Percentiles rank a stretch among this genome's conserved stretches.
Conservation (phyloP, 306 rosid genomes). For the Casuarina glauca region DNA sequence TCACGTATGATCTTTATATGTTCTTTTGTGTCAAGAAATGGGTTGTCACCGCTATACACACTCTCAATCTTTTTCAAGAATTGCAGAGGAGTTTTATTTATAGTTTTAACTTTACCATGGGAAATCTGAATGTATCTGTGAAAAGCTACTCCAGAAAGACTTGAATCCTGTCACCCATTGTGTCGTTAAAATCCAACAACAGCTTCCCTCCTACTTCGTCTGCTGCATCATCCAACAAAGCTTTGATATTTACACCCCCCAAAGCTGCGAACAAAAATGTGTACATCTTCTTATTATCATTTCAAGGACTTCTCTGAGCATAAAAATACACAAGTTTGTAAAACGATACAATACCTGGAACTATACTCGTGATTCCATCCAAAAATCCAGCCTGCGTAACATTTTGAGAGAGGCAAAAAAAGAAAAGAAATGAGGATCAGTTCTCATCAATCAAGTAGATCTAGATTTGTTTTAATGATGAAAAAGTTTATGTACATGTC, state of each 20-base stretch:
- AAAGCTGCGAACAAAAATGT: constrained; percentile 52
- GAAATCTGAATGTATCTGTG: background rate
- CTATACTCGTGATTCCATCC: constrained; percentile 82
- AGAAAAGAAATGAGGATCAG: constrained; percentile 1
- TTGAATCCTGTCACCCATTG: constrained; percentile 85
- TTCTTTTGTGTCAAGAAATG: background rate
- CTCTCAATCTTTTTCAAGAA: background rate
- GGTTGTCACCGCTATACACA: background rate
- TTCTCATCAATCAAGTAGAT: constrained; percentile 1
- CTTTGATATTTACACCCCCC: constrained; percentile 85
- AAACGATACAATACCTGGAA: constrained; percentile 68
- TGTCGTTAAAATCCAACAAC: constrained; percentile 74
- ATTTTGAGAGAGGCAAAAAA: constrained; percentile 19
- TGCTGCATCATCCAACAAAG: constrained; percentile 69
- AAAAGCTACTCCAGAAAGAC: constrained; percentile 67
- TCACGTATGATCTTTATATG: background rate
- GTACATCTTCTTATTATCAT: constrained; percentile 19
- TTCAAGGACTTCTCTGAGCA: constrained; percentile 9
- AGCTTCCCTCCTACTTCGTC: constrained; percentile 81
- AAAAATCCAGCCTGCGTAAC: constrained; percentile 88
- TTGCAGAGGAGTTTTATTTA: background rate
- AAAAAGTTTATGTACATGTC: background rate
- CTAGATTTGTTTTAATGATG: background rate
- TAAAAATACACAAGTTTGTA: constrained; percentile 7
- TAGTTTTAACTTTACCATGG: background rate